A percentile compares a stretch with the other conserved stretches of the same genome.
Evolutionary conservation across 345 rosid species (phyloP).

Genomic region (Microthlaspi erraticum): DNA sequence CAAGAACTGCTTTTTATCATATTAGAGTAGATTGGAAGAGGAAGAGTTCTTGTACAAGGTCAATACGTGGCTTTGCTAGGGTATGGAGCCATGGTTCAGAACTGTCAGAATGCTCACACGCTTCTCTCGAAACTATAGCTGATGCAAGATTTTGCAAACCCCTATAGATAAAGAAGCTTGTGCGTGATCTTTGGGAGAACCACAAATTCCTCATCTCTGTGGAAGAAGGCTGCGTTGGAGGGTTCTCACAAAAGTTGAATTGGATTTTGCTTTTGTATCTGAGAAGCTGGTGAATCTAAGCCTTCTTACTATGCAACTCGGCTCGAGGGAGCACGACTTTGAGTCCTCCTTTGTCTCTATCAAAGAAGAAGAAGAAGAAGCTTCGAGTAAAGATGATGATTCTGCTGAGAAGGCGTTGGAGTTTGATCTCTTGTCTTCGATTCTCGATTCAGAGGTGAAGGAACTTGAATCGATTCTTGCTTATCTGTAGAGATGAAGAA

Average conservation of each 20-base stretch:
- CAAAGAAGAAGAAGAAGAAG: conserved; percentile 35
- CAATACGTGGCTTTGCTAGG: conserved; percentile 89
- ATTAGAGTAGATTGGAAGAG: conserved; percentile 79
- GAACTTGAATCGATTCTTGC: conserved; percentile 60
- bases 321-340: conserved; percentile 71
- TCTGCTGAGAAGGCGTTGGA: conserved; percentile 63
- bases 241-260: conserved; percentile 69
- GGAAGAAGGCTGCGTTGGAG: conserved; percentile 93
- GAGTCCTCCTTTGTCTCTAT: conserved; percentile 57
- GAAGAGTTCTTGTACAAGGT: conserved; percentile 76
- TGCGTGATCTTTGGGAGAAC: conserved; percentile 70
- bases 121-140: conserved; percentile 83
- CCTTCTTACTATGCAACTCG: conserved; percentile 77
- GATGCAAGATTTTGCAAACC: conserved; percentile 98
- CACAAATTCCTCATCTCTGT: conserved; percentile 78
- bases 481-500: conserved; percentile 58
- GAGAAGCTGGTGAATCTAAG: conserved; percentile 80
- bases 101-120: conserved; percentile 80
- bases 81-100: conserved; percentile 92
- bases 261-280: conserved; percentile 71
- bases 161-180: conserved; percentile 73
- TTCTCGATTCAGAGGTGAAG: conserved; percentile 67
- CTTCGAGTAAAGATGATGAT: conserved; percentile 29
- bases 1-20: conserved; percentile 24
- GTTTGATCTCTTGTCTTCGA: conserved; percentile 70